Base-by-base conservation (phyloP, 164 flowering plant species). In the Berberis vulgaris region DNA sequence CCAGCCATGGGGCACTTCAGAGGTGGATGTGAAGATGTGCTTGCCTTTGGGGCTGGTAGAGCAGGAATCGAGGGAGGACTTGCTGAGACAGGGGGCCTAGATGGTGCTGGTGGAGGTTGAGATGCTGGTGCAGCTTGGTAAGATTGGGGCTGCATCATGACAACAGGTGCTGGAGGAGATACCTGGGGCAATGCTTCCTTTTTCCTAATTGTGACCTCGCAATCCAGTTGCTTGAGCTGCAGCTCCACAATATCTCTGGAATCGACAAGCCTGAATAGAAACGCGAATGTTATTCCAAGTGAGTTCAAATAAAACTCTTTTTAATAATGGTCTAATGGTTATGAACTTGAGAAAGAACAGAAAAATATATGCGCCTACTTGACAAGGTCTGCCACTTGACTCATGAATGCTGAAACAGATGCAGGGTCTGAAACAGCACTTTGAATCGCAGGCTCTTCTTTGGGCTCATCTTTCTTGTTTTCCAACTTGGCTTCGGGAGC, bases 1-100 rank as follows among this genome's bases (percentile, higher is more conserved):
- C 93, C 93, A 65, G 93, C 89, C 89, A 87, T 87, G 50, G 93
- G 93, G 49, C 83, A 80, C 59, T 87, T 83, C 53, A 85, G 72
- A 44, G 86, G 75, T 12, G 89, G 88, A 72, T 71, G 83, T 7
- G 86, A 80, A 39, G 86, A 80, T 26, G 57, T 53, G 62, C 66
- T 63, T 60, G 82, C 2, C 60, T 79, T 77, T 46, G 76, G 82
- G 6, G 82, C 65, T 10, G 84, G 79, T 52, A 69, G 58, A 43
- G 73, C 53, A 42, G 83, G 10, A 41, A 77, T 2, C 11, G 60
- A 73, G 45, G 79, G 69, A 40, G 76, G 66, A 40, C 72, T 60
- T 5, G 75, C 66, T 50, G 80, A 60, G 54, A 74, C 49, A 54
- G 75, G 67, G 52, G 79, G 49, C 26, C 66, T 2, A 0, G 76